Evolutionary conservation across 495 filamentous ascomycete genomes (phyloP).

Genomic region (Rhypophila decipiens): DNA sequence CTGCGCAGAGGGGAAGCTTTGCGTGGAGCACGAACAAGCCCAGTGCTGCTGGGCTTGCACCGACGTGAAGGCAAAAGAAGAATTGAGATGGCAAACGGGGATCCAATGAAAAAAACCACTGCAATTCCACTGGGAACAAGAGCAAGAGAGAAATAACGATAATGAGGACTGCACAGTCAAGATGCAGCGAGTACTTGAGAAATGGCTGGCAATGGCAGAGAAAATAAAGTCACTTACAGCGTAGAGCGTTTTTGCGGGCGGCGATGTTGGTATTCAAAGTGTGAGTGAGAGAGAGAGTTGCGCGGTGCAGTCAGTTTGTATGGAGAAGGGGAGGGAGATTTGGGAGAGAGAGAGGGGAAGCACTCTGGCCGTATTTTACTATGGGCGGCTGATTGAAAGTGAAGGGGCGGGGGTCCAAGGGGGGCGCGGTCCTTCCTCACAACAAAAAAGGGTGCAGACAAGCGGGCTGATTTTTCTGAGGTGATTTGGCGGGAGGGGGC

Average conservation of each 20-base stretch:
- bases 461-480: conserved; percentile 28
- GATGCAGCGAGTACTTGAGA: conserved; percentile 19
- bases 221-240: conserved; percentile 22
- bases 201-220: conserved; percentile 11
- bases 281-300: conserved; percentile 16
- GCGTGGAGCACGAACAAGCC: conserved; percentile 8
- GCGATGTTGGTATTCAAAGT: conserved; percentile 19
- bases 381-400: conserved; percentile 51
- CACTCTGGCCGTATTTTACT: conserved; percentile 53
- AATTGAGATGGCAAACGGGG: background rate
- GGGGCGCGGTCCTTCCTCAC: conserved; percentile 26
- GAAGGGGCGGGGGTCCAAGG: conserved; percentile 23
- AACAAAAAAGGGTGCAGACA: conserved; percentile 30
- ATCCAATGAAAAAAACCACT: conserved; percentile 10
- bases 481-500: conserved; percentile 18
- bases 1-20: conserved; percentile 10
- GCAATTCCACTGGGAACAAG: too few relatives aligned
- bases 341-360: conserved; percentile 46
- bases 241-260: conserved; percentile 6
- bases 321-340: conserved; percentile 47
- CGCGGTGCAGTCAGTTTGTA: conserved; percentile 39
- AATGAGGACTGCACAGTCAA: conserved; percentile 1
- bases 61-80: conserved; percentile 1
- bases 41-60: conserved; percentile 1
- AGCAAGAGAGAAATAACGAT: conserved; percentile 2